Conservation (phyloP, 177 flowering plant genomes). For the Vitis hybrid region DNA sequence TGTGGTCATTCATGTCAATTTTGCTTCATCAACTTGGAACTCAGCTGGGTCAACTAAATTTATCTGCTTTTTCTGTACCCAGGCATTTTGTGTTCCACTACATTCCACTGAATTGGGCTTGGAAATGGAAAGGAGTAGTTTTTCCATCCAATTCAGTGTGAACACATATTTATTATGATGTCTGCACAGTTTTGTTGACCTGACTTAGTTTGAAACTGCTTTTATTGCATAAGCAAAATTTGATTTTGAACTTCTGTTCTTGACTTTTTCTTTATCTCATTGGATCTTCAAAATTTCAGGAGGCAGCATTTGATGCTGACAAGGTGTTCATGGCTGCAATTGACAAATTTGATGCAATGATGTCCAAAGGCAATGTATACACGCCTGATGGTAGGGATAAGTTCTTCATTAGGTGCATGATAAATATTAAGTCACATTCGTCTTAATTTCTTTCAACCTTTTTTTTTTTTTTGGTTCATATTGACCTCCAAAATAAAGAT, state of each 20-base stretch:
- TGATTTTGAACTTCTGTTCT: not conserved
- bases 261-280: not conserved
- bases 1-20: not conserved
- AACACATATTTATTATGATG: too few relatives aligned
- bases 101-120: not conserved
- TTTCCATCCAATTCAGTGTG: too few relatives aligned
- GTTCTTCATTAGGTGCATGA: not conserved
- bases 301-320: constrained; percentile 89
- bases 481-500: not conserved
- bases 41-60: not conserved
- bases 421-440: not conserved
- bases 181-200: too few relatives aligned
- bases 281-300: constrained; percentile 43
- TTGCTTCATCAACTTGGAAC: constrained; percentile 3
- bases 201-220: too few relatives aligned
- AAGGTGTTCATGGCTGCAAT: constrained; percentile 87
- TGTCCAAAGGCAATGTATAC: constrained; percentile 70
- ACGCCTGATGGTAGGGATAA: constrained; percentile 75
- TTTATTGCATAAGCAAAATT: too few relatives aligned
- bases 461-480: not conserved
- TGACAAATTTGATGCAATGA: constrained; percentile 94
- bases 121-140: not conserved
- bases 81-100: not conserved
- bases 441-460: not conserved
- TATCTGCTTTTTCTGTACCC: not conserved